A percentile compares a stretch with the other conserved stretches of the same genome.
Evolutionary conservation across 805 yeast genomes (phyloP).

Genomic region (Candida piceae): DNA sequence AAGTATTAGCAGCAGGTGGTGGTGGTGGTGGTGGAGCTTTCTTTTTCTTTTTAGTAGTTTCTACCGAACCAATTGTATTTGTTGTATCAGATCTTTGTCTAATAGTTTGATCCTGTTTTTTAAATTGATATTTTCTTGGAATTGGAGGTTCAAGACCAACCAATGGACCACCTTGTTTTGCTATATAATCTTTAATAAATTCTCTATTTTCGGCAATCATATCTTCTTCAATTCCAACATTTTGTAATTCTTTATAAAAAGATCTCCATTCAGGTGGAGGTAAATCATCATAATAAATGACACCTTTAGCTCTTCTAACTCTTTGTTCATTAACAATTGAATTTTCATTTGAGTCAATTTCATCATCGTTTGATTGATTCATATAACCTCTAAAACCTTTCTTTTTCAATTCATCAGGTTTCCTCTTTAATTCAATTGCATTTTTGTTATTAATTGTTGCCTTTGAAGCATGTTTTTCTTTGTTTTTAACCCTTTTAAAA

Average conservation of each 20-base stretch:
- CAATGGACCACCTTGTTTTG: constrained; percentile 71
- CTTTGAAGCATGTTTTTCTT: constrained; percentile 82
- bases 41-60: constrained; percentile 22
- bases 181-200: constrained; percentile 73
- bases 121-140: constrained; percentile 52
- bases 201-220: constrained; percentile 85
- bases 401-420: constrained; percentile 31
- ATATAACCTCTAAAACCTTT: constrained; percentile 67
- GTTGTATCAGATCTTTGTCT: constrained; percentile 10
- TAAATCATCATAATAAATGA: constrained; percentile 65
- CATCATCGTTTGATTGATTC: constrained; percentile 9
- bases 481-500: constrained; percentile 64
- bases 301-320: constrained; percentile 50
- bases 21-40: constrained; percentile 39
- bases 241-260: constrained; percentile 64
- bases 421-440: constrained; percentile 74
- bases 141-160: constrained; percentile 83
- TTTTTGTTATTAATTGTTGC: constrained; percentile 81
- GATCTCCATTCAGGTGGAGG: constrained; percentile 86
- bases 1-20: constrained; percentile 17
- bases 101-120: no score
- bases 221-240: constrained; percentile 78
- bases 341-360: constrained; percentile 17
- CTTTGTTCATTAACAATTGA: constrained; percentile 43
- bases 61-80: constrained; percentile 1